These are phyloP conservation scores for Senna siamea DNA, from an alignment of 306 rosid species.

Conservation along the genomic window DNA sequence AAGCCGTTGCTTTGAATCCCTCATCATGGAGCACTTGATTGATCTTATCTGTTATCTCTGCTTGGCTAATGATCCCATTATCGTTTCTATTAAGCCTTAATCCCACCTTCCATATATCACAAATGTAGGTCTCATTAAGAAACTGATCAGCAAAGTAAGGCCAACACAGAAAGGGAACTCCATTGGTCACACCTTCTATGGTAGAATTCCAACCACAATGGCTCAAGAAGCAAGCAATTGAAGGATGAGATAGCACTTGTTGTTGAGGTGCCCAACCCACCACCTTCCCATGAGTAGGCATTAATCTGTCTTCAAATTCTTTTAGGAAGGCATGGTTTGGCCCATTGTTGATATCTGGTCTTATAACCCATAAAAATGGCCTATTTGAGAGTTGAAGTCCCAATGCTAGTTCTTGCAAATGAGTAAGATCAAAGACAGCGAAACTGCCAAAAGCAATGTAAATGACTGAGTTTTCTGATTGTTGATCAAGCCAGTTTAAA, in stretches of 20 bases:
- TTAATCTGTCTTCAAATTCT: constrained; percentile 31
- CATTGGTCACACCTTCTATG: constrained; percentile 35
- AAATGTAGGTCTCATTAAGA: constrained; percentile 12
- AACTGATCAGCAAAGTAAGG: constrained; percentile 44
- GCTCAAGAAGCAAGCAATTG: constrained; percentile 42
- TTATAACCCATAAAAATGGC: constrained; percentile 46
- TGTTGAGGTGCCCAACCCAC: constrained; percentile 44
- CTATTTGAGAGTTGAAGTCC: constrained; percentile 39
- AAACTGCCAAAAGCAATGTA: constrained; percentile 53
- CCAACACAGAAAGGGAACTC: constrained; percentile 43
- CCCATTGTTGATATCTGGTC: constrained; percentile 34
- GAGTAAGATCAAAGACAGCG: constrained; percentile 17
- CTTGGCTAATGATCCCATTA: constrained; percentile 11
- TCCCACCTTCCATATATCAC: constrained; percentile 45
- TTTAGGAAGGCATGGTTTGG: background rate
- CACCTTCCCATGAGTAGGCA: constrained; percentile 21
- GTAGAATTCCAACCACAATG: constrained; percentile 50
- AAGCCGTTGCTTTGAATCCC: constrained; percentile 9
- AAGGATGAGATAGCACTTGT: constrained; percentile 33
- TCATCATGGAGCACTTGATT: constrained; percentile 27
- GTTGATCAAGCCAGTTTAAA: constrained; percentile 44
- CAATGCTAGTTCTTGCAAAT: constrained; percentile 41
- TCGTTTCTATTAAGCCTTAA: background rate
- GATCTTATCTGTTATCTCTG: constrained; percentile 27
- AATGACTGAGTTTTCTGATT: constrained; percentile 37